These are phyloP conservation scores for Umbelopsis vinacea DNA, from an alignment of 192 early-diverging fungal species.

Conservation along the genomic window DNA sequence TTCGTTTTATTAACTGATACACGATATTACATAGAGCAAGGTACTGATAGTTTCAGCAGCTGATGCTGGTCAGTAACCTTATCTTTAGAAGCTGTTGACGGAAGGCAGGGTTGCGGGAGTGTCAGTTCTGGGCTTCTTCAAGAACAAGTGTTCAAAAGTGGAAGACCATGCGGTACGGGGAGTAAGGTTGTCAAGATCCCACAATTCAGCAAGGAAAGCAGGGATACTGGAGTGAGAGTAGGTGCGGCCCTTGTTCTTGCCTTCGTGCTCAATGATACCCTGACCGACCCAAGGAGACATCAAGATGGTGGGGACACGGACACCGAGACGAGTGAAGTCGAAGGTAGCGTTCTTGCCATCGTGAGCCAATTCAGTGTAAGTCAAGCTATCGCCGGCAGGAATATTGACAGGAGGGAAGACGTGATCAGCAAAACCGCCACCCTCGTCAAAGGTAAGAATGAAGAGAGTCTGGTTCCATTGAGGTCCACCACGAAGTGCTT, in stretches of 20 bases:
- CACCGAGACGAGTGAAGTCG: conserved; percentile 53
- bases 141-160: conserved; percentile 30
- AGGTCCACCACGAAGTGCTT: conserved; percentile 47
- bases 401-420: conserved; percentile 51
- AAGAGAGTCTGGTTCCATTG: conserved; percentile 55
- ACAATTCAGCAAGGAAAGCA: conserved; percentile 22
- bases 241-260: conserved; percentile 33
- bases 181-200: conserved; percentile 26
- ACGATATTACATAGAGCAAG: too few species aligned
- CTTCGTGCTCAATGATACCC: conserved; percentile 32
- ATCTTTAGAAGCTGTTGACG: conserved; percentile 2
- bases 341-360: conserved; percentile 38
- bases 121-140: conserved; percentile 8
- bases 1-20: too few species aligned
- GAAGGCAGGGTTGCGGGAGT: conserved; percentile 12
- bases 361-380: conserved; percentile 28
- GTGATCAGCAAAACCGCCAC: conserved; percentile 54
- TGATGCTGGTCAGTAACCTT: background rate
- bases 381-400: conserved; percentile 44
- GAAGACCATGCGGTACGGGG: conserved; percentile 29
- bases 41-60: too few species aligned
- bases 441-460: conserved; percentile 58
- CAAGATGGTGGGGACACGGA: conserved; percentile 55
- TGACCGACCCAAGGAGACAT: conserved; percentile 50
- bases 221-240: conserved; percentile 22